Base-by-base conservation (phyloP, 768 basidiomycete species). In the Fistulinella prunicolor region DNA sequence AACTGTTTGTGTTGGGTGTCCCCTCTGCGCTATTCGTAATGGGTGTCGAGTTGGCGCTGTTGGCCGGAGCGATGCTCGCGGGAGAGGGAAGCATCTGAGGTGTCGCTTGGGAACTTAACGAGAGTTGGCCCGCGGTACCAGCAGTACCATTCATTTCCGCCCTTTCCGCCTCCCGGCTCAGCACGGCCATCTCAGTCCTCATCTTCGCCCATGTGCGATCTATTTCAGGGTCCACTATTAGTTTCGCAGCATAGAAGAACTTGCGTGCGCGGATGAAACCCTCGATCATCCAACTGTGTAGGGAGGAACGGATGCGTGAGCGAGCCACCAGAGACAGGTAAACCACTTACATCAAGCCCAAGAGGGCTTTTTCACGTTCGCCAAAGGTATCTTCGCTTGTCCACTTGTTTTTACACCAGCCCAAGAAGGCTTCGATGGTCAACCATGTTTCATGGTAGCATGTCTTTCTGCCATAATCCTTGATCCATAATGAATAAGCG, bases 11-110 rank as follows among this genome's bases (percentile, higher is more conserved):
- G 53, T 72, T 77, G 16, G 82, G 82, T 2, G 84, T 83, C 29
- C 75, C 72, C 28, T 71, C 75, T 40, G 80, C 77, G 44, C 79
- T 77, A 42, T 51, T 63, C 51, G 75, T 80, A 30, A 79, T 82
- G 9, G 88, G 88, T 0, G 87, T 90, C 13, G 87, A 89, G 55
- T 86, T 87, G 44, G 85, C 80, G 58, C 87, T 90, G 56, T 75
- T 82, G 7, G 79, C 72, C 14, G 83, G 73, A 12, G 74, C 79
- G 48, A 83, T 82, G 61, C 83, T 86, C 9, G 82, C 85, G 2
- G 85, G 85, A 29, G 86, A 89, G 30, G 86, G 88, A 38, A 89
- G 79, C 88, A 88, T 88, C 26, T 81, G 80, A 26, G 86, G 85
- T 0, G 83, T 82, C 6, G 67, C 60, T 44, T 75, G 70, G 34